phyloP scores from a whole-genome alignment of 768 basidiomycete genomes.

The Suillus plorans region DNA sequence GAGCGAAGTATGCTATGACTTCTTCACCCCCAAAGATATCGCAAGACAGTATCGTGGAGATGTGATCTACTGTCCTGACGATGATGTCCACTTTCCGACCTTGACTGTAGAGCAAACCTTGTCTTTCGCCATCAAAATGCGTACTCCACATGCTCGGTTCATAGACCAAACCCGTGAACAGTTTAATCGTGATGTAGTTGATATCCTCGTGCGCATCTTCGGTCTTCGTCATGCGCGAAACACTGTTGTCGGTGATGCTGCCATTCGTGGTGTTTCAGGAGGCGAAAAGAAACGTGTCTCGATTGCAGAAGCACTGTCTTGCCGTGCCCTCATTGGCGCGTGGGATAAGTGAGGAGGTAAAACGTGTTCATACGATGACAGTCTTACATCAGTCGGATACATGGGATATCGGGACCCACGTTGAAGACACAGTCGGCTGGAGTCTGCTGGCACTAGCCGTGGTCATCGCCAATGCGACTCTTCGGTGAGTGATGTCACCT shows the following conservation, averaged over 20 bases:
- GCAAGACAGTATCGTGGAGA: constrained; percentile 74
- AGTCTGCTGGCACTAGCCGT: constrained; percentile 85
- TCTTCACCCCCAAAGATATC: constrained; percentile 76
- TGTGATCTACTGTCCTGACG: constrained; percentile 59
- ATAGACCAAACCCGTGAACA: background rate
- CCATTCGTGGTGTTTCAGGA: constrained; percentile 70
- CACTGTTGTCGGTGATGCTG: constrained; percentile 79
- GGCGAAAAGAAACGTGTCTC: constrained; percentile 85
- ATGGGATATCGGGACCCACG: too few relatives aligned
- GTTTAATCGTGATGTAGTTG: constrained; percentile 15
- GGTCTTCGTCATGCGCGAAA: constrained; percentile 72
- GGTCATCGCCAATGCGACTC: constrained; percentile 88
- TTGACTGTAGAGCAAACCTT: constrained; percentile 80
- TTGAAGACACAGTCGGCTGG: constrained; percentile 62
- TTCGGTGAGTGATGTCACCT: constrained; percentile 54
- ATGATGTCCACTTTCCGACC: constrained; percentile 81
- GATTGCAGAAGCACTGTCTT: constrained; percentile 83
- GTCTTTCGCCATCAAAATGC: constrained; percentile 67
- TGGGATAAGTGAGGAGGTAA: constrained; percentile 58
- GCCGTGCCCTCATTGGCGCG: constrained; percentile 74
- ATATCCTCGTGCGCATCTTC: constrained; percentile 67
- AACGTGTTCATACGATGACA: too few relatives aligned
- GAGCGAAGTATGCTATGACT: constrained; percentile 76
- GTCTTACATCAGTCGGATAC: too few relatives aligned
- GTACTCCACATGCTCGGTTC: constrained; percentile 36